Evolutionary conservation across 805 yeast genomes (phyloP).

Genomic region (Maudiozyma turicensis): DNA sequence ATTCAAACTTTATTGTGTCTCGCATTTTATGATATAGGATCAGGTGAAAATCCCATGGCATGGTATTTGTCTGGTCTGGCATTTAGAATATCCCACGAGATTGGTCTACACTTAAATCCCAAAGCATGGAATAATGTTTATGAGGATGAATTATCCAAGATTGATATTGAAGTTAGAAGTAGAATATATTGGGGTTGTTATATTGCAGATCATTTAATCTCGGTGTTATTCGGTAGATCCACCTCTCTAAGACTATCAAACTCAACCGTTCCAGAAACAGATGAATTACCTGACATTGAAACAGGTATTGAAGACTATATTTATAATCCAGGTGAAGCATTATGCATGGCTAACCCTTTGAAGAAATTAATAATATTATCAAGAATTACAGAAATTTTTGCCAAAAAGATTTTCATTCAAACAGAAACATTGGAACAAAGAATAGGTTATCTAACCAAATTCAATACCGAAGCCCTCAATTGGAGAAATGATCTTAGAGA

Average conservation of each 20-base stretch:
- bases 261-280: conserved; percentile 48
- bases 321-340: conserved; percentile 22
- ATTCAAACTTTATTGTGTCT: conserved; percentile 44
- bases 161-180: conserved; percentile 44
- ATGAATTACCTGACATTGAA: conserved; percentile 46
- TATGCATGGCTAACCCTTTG: conserved; percentile 22
- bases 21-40: conserved; percentile 49
- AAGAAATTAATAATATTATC: conserved; percentile 34
- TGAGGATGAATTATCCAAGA: conserved; percentile 31
- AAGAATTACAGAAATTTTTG: conserved; percentile 25
- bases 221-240: conserved; percentile 47
- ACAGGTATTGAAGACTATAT: conserved; percentile 46
- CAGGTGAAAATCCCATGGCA: conserved; percentile 45
- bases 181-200: conserved; percentile 56
- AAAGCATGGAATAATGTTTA: conserved; percentile 40
- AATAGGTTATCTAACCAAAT: conserved; percentile 30
- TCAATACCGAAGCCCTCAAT: conserved; percentile 36
- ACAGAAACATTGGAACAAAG: conserved; percentile 26
- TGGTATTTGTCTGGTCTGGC: conserved; percentile 55
- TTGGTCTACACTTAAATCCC: conserved; percentile 50
- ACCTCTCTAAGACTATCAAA: conserved; percentile 42
- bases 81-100: conserved; percentile 49
- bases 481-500: conserved; percentile 40
- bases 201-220: conserved; percentile 49
- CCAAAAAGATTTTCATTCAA: conserved; percentile 19